Conservation (phyloP, 1,284 basidiomycete genomes). For the Ceratobasidium sp. region DNA sequence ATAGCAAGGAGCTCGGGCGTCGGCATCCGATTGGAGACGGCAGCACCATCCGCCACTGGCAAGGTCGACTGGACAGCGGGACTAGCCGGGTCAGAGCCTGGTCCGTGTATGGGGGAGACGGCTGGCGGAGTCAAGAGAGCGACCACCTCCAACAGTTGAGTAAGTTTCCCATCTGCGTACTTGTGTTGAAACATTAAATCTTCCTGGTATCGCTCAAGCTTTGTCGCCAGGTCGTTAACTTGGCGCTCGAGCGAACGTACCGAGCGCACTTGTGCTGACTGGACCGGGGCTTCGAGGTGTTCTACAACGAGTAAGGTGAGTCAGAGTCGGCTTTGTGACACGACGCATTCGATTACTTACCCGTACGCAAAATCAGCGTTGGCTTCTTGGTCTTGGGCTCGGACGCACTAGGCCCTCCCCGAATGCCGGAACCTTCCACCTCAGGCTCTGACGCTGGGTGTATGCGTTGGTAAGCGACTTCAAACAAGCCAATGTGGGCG, state of each 20-base stretch:
- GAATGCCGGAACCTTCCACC: not conserved
- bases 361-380: not conserved
- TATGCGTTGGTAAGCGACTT: not conserved
- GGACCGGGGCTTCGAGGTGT: not conserved
- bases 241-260: conserved; percentile 1
- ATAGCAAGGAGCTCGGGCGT: not conserved
- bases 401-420: not conserved
- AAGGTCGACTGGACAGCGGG: not conserved
- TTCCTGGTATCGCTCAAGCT: not conserved
- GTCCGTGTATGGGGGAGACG: not conserved
- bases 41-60: no score
- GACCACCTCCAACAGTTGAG: not conserved
- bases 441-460: not conserved
- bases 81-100: not conserved
- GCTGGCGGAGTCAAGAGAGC: not conserved
- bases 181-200: not conserved
- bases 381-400: not conserved
- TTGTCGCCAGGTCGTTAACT: not conserved
- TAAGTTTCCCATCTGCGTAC: not conserved
- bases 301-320: not conserved
- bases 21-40: conserved; percentile 13
- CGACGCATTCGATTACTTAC: not conserved
- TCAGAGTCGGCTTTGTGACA: not conserved
- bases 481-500: not conserved
- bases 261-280: not conserved